A percentile compares a stretch with the other conserved stretches of the same genome.
phyloP scores from a whole-genome alignment of 169 alveolate species.

The Plasmodium billcollinsi region DNA sequence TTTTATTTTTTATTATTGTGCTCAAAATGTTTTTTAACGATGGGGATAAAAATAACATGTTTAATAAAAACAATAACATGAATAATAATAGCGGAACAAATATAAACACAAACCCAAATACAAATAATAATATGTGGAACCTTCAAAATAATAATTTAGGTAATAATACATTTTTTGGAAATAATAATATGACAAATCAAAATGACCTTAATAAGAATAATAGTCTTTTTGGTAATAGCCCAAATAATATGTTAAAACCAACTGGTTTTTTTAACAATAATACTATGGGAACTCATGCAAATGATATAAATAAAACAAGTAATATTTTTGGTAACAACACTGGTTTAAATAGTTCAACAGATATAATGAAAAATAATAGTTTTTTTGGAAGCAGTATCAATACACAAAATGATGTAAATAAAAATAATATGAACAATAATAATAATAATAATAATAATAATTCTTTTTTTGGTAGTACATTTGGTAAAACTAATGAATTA shows the following conservation, averaged over 20 bases:
- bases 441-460: slow-evolving; percentile 32
- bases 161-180: slow-evolving; percentile 41
- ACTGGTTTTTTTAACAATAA: neutral
- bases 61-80: slow-evolving; percentile 30
- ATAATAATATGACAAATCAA: slow-evolving; percentile 19
- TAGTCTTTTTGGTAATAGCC: slow-evolving; percentile 11
- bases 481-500: slow-evolving; percentile 7
- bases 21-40: slow-evolving; percentile 42
- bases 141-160: slow-evolving; percentile 51
- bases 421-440: slow-evolving; percentile 7
- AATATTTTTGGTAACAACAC: neutral
- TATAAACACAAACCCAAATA: neutral
- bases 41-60: slow-evolving; percentile 53
- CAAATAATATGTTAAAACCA: neutral
- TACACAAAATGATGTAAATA: slow-evolving; percentile 26
- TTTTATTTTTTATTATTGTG: no score
- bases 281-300: neutral
- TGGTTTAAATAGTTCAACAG: slow-evolving; percentile 10
- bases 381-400: slow-evolving; percentile 12
- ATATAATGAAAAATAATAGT: slow-evolving; percentile 10
- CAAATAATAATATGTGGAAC: slow-evolving; percentile 47
- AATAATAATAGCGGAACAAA: slow-evolving; percentile 55
- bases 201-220: slow-evolving; percentile 12
- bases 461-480: slow-evolving; percentile 29
- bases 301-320: slow-evolving; percentile 6